Percentiles rank a stretch among this genome's conserved stretches.
Evolutionary conservation across 768 basidiomycete genomes (phyloP).

Genomic region (Trametes maxima): DNA sequence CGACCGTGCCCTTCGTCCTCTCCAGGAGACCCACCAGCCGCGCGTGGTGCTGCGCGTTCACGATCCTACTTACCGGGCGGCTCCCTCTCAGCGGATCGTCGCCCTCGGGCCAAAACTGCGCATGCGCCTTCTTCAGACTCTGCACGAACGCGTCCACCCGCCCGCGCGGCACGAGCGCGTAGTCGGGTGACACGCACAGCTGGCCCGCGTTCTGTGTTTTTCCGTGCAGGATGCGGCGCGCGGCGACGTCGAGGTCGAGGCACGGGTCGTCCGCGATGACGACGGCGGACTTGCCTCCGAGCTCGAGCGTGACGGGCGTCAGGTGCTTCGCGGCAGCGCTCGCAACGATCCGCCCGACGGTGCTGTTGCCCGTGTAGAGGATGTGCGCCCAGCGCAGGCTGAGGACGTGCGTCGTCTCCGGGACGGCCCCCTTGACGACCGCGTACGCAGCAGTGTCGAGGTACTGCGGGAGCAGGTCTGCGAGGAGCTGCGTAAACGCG

Average conservation of each 20-base stretch:
- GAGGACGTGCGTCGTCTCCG: conserved; percentile 41
- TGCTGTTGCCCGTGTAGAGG: conserved; percentile 38
- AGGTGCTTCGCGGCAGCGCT: conserved; percentile 46
- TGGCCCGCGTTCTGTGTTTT: conserved; percentile 70
- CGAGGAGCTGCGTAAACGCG: conserved; percentile 50
- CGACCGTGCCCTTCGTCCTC: conserved; percentile 57
- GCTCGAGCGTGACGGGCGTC: conserved; percentile 47
- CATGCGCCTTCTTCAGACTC: conserved; percentile 46
- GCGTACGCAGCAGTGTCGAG: conserved; percentile 52
- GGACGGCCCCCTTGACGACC: conserved; percentile 52
- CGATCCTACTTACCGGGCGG: conserved; percentile 49
- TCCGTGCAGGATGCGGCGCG: conserved; percentile 67
- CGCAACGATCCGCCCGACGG: conserved; percentile 43
- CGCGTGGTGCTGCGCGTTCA: conserved; percentile 54
- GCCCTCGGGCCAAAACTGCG: conserved; percentile 55
- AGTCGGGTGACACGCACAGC: conserved; percentile 49
- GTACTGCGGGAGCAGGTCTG: conserved; percentile 57
- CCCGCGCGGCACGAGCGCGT: conserved; percentile 43
- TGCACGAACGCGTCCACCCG: conserved; percentile 50
- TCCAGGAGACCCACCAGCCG: conserved; percentile 55
- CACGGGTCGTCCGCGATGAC: conserved; percentile 46
- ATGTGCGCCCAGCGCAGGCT: conserved; percentile 44
- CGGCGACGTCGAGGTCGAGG: conserved; percentile 53
- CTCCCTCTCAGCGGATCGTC: conserved; percentile 42
- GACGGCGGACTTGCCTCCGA: conserved; percentile 49